phyloP scores from a whole-genome alignment of 108 stramenopile species.

The Skeletonema marinoi region DNA sequence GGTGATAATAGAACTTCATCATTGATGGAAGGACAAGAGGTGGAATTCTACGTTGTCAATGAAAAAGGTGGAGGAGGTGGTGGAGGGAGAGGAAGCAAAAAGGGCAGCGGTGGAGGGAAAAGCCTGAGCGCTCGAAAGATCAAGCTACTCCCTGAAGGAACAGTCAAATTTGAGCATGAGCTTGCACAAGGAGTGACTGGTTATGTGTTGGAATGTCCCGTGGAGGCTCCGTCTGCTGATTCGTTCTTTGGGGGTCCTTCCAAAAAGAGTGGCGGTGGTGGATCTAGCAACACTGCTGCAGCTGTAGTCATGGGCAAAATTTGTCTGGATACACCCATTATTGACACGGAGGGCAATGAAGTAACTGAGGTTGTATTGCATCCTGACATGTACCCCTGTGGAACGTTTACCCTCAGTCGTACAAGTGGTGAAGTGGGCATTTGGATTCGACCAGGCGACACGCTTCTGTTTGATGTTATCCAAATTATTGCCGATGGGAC shows the following conservation, averaged over 20 bases:
- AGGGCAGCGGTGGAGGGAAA: conserved; percentile 2
- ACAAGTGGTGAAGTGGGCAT: conserved; percentile 40
- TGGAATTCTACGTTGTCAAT: conserved; percentile 74
- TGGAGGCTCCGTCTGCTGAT: conserved; percentile 17
- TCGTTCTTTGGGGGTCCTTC: background rate
- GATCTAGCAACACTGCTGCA: conserved; percentile 12
- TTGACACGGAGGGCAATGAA: conserved; percentile 27
- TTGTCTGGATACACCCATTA: conserved; percentile 42
- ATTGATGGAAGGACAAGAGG: conserved; percentile 61
- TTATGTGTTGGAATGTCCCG: conserved; percentile 57
- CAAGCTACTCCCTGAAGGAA: conserved; percentile 61
- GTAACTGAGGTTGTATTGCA: conserved; percentile 55
- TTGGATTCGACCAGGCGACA: conserved; percentile 76
- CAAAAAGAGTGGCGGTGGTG: conserved; percentile 8
- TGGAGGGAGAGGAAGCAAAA: background rate
- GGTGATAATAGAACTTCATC: background rate
- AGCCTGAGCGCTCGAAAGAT: conserved; percentile 67
- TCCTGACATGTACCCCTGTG: conserved; percentile 65
- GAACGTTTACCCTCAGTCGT: conserved; percentile 54
- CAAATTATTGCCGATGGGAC: conserved; percentile 61
- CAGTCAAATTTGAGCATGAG: conserved; percentile 66
- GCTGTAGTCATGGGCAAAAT: conserved; percentile 49
- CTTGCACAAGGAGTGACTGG: conserved; percentile 72
- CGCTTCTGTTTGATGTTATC: conserved; percentile 75
- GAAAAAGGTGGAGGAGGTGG: conserved; percentile 16